Evolutionary conservation across 371 early-diverging fungal species (phyloP).

Genomic region (Apophysomyces elegans): DNA sequence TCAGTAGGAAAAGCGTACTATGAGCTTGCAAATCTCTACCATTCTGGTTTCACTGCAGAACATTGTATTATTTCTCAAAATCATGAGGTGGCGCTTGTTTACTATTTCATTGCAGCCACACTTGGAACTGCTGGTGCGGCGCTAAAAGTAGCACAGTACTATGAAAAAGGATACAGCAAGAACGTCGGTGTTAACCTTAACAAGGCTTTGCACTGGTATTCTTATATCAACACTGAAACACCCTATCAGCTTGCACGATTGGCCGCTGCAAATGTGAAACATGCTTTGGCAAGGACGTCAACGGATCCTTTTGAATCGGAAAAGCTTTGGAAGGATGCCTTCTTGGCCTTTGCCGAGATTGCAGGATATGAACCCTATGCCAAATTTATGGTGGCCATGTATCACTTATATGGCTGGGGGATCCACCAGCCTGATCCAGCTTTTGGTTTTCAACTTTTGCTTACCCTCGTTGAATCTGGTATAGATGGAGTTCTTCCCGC

Average conservation of each 20-base stretch:
- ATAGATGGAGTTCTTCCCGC: conserved; percentile 16
- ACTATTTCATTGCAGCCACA: conserved; percentile 21
- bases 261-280: conserved; percentile 24
- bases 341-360: conserved; percentile 14
- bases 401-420: conserved; percentile 30
- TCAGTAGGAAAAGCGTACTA: neutral
- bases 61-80: conserved; percentile 9
- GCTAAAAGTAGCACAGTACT: conserved; percentile 22
- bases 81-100: conserved; percentile 19
- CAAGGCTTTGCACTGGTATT: conserved; percentile 21
- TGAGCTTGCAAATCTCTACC: neutral
- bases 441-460: conserved; percentile 18
- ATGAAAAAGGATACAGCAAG: conserved; percentile 20
- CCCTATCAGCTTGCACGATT: conserved; percentile 11
- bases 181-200: conserved; percentile 11
- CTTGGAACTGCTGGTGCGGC: conserved; percentile 14
- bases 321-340: conserved; percentile 19
- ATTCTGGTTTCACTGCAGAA: neutral
- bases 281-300: conserved; percentile 16
- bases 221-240: too few relatives aligned
- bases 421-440: conserved; percentile 11
- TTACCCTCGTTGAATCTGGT: conserved; percentile 19
- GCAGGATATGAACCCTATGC: conserved; percentile 13
- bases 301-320: neutral
- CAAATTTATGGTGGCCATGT: conserved; percentile 29